phyloP scores from a whole-genome alignment of 2,329 filamentous ascomycete genomes.

The Thelonectria olida region DNA sequence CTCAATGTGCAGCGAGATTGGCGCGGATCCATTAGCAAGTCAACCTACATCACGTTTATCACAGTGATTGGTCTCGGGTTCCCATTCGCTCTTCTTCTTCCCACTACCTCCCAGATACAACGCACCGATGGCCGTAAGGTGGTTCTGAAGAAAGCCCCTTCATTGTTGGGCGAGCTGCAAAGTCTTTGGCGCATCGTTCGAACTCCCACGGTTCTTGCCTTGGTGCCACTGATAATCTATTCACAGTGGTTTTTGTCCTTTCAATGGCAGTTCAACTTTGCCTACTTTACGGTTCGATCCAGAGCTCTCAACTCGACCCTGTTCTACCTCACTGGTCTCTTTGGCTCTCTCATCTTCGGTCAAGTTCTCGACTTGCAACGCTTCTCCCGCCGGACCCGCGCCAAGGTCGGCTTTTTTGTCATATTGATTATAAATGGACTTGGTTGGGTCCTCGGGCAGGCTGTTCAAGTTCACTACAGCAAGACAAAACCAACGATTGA shows the following conservation, averaged over 20 bases:
- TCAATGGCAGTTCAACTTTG: background rate
- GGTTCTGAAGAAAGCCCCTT: background rate
- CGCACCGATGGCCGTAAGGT: background rate
- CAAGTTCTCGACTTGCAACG: background rate
- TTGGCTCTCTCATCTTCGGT: background rate
- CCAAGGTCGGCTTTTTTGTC: background rate
- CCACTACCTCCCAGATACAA: background rate
- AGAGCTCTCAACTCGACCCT: background rate
- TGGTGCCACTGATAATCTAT: background rate
- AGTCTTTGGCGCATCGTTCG: background rate
- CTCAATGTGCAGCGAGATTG: background rate
- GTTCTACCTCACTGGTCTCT: background rate
- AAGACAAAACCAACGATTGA: background rate
- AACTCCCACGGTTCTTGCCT: background rate
- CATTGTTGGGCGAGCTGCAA: background rate
- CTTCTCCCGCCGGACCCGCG: background rate
- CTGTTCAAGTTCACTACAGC: background rate
- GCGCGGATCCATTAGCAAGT: constrained; percentile 1
- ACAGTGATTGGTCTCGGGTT: constrained; percentile 3
- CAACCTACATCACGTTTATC: background rate
- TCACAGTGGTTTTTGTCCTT: background rate
- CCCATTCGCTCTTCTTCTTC: background rate
- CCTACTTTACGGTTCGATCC: constrained; percentile 1
- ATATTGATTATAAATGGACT: background rate
- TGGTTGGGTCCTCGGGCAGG: background rate